Conservation (phyloP, 2,329 filamentous ascomycete species). For the Thielaviopsis populi region DNA sequence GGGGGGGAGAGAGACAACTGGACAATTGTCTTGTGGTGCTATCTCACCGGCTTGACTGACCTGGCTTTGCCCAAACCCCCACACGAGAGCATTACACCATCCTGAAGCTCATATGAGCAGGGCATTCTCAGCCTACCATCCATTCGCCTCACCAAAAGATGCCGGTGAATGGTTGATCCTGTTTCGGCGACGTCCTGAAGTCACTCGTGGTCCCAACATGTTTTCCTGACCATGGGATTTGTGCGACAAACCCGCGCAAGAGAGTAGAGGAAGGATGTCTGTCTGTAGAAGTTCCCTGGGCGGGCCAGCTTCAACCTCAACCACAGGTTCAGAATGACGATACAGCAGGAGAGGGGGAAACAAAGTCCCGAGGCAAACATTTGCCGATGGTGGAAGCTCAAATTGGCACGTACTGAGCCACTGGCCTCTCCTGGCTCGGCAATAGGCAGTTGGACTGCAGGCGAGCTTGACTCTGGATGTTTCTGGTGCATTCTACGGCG, state of each 20-base stretch:
- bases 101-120: neutral
- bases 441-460: neutral
- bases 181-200: neutral
- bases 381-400: neutral
- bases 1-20: neutral
- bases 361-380: neutral
- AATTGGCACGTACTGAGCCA: neutral
- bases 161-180: neutral
- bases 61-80: neutral
- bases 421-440: neutral
- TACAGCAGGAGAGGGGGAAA: neutral
- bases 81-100: neutral
- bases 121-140: neutral
- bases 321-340: neutral
- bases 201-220: neutral
- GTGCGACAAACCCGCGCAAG: neutral
- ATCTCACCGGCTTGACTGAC: neutral
- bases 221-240: neutral
- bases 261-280: neutral
- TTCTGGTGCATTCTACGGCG: neutral
- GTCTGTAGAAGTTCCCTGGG: neutral
- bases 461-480: conserved; percentile 2
- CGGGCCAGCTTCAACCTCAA: neutral
- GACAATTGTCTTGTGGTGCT: neutral
- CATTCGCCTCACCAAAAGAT: neutral